Conservation (phyloP, 2,329 filamentous ascomycete genomes). For the Epichloe aotearoae region DNA sequence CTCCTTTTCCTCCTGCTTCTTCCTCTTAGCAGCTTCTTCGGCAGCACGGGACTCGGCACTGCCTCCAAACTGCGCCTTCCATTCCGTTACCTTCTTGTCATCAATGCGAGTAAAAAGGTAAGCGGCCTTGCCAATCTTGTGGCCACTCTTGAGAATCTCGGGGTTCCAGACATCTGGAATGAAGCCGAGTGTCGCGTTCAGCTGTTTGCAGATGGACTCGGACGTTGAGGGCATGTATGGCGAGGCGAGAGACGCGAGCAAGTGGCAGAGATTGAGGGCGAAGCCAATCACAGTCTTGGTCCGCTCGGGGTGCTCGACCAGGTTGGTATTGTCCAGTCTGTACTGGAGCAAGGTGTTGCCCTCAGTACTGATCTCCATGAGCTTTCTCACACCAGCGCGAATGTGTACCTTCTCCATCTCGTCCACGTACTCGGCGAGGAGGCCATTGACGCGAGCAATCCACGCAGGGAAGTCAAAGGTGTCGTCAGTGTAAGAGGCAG, state of each 20-base stretch:
- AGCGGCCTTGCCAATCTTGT: conserved; percentile 68
- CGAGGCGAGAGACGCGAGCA: conserved; percentile 64
- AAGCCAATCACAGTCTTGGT: conserved; percentile 53
- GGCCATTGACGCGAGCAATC: conserved; percentile 32
- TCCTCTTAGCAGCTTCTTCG: conserved; percentile 36
- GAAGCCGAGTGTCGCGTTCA: conserved; percentile 38
- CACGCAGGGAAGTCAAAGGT: conserved; percentile 24
- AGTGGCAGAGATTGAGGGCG: conserved; percentile 72
- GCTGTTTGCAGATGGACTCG: conserved; percentile 62
- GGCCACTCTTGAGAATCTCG: conserved; percentile 53
- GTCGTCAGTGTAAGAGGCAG: conserved; percentile 42
- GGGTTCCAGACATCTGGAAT: conserved; percentile 49
- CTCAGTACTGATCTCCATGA: conserved; percentile 52
- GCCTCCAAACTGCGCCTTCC: conserved; percentile 64
- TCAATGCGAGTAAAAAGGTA: conserved; percentile 78
- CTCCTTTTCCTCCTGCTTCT: conserved; percentile 37
- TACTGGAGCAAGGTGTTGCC: conserved; percentile 39
- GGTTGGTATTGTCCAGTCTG: conserved; percentile 40
- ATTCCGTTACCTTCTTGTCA: conserved; percentile 67
- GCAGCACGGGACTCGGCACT: conserved; percentile 32
- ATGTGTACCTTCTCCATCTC: conserved; percentile 61
- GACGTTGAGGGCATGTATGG: conserved; percentile 80
- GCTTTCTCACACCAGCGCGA: conserved; percentile 48
- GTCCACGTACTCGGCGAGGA: conserved; percentile 52
- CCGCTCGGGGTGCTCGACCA: conserved; percentile 40